Conservation (phyloP, 1,284 basidiomycete genomes). For the Pseudozyma thailandica region DNA sequence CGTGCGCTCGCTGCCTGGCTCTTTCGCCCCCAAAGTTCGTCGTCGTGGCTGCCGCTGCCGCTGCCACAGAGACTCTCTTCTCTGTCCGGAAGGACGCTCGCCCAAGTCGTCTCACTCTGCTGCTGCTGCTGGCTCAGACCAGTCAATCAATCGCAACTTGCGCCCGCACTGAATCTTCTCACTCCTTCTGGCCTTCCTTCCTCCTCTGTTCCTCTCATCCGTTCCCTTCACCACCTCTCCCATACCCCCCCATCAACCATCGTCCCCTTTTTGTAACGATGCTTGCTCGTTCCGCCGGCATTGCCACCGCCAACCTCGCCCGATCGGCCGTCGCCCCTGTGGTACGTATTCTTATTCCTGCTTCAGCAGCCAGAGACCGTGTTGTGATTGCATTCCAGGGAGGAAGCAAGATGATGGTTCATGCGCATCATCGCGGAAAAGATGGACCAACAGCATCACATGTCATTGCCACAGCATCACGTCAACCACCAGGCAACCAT, state of each 20-base stretch:
- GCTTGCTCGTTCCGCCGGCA: slow-evolving; percentile 65
- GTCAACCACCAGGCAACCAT: background rate
- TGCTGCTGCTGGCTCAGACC: slow-evolving; percentile 3
- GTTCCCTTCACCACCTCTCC: slow-evolving; percentile 33
- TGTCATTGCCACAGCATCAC: background rate
- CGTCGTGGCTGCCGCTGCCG: slow-evolving; percentile 2
- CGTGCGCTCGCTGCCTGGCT: slow-evolving; percentile 1
- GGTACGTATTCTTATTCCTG: slow-evolving; percentile 49
- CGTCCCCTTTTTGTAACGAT: slow-evolving; percentile 48
- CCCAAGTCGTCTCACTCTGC: background rate
- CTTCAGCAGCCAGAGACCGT: background rate
- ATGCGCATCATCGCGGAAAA: background rate
- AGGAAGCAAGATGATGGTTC: background rate
- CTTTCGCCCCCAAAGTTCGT: background rate
- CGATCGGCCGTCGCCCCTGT: slow-evolving; percentile 60
- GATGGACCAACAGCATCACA: background rate
- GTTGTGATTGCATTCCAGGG: slow-evolving; percentile 10
- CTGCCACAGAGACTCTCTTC: too few species aligned
- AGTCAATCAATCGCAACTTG: background rate
- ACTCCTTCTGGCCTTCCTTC: slow-evolving; percentile 4
- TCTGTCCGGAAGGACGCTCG: too few species aligned
- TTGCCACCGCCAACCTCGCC: slow-evolving; percentile 66
- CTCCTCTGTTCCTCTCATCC: slow-evolving; percentile 8
- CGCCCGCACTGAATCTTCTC: slow-evolving; percentile 30
- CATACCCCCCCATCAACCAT: slow-evolving; percentile 16